A percentile compares a stretch with the other conserved stretches of the same genome.
Evolutionary conservation across 2,329 filamentous ascomycete genomes (phyloP).

Genomic region (Coniochaeta ligniaria): DNA sequence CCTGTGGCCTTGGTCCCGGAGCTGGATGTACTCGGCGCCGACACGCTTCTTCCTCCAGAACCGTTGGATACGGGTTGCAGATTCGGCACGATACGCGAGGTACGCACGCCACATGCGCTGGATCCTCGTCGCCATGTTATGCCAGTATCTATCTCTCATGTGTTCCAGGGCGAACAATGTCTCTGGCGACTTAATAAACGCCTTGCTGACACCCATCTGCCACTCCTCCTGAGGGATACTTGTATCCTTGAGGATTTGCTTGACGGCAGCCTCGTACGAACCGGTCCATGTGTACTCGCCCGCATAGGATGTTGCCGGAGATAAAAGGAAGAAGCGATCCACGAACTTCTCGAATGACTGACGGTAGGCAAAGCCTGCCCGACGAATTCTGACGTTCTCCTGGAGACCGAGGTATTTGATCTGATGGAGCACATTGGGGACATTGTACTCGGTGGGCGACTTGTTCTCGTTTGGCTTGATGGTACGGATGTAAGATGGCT

Average conservation of each 20-base stretch:
- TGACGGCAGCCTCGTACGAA: conserved; percentile 77
- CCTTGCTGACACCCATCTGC: conserved; percentile 94
- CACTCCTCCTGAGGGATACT: conserved; percentile 93
- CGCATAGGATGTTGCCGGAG: conserved; percentile 89
- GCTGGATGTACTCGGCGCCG: conserved; percentile 79
- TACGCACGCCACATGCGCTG: conserved; percentile 97
- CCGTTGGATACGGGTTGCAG: conserved; percentile 85
- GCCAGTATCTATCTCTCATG: conserved; percentile 97
- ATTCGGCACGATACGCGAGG: conserved; percentile 84
- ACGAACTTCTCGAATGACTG: conserved; percentile 98
- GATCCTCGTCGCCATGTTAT: conserved; percentile 98
- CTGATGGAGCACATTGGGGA: conserved; percentile 88
- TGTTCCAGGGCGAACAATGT: conserved; percentile 94
- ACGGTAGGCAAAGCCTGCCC: conserved; percentile 93
- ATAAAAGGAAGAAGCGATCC: conserved; percentile 91
- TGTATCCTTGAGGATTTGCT: conserved; percentile 91
- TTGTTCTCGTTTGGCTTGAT: conserved; percentile 99
- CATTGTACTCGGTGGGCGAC: conserved; percentile 86
- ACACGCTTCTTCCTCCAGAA: conserved; percentile 94
- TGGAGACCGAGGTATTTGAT: conserved; percentile 99
- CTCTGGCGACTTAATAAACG: conserved; percentile 96
- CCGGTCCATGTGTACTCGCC: conserved; percentile 97
- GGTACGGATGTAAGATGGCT: conserved; percentile 95
- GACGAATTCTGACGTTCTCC: conserved; percentile 95
- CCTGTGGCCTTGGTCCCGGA: conserved; percentile 81